Evolutionary conservation across 345 rosid genomes (phyloP), one percentile per base, ranked within the genome.

Genomic region (Pelargonium nanum): DNA sequence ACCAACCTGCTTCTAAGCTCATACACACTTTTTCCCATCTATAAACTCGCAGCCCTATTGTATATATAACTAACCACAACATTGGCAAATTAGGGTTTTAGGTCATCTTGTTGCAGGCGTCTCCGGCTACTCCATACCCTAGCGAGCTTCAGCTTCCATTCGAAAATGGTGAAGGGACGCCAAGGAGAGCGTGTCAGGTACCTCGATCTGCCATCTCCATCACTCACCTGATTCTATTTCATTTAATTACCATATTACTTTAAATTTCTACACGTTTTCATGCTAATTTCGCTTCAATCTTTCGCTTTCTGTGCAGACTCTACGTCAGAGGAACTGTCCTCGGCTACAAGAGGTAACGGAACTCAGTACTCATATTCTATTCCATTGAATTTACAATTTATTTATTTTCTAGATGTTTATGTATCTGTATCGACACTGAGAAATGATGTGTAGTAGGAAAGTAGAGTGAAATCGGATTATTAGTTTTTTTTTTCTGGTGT

Each of bases 101-200:
- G 48, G 48, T 40, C 48, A 40, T 40, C 48, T 8, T 17, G 13
- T 40, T 40, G 48, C 48, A 40, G 48, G 15, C 48, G 48, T 40
- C 48, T 40, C 13, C 17, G 17, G 15, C 0, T 9, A 40, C 1
- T 12, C 48, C 48, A 40, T 6, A 40, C 10, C 48, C 48, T 34
- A 40, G 48, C 6, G 48, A 40, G 48, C 48, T 40, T 30, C 48
- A 40, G 15, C 15, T 40, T 40, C 48, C 48, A 17, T 2, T 40
- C 69, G 59, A 72, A 68, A 79, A 91, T 86, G 95, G 95, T 85
- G 72, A 92, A 88, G 85, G 92, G 90, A 21, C 90, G 98, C 55
- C 90, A 88, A 73, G 98, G 98, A 74, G 98, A 92, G 78, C 79
- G 92, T 66, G 89, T 92, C 78, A 83, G 96, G 97, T 90, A 3